These are phyloP conservation scores for Uncinocarpus reesii DNA, from an alignment of 2,329 filamentous ascomycete genomes.

Conservation along the genomic window DNA sequence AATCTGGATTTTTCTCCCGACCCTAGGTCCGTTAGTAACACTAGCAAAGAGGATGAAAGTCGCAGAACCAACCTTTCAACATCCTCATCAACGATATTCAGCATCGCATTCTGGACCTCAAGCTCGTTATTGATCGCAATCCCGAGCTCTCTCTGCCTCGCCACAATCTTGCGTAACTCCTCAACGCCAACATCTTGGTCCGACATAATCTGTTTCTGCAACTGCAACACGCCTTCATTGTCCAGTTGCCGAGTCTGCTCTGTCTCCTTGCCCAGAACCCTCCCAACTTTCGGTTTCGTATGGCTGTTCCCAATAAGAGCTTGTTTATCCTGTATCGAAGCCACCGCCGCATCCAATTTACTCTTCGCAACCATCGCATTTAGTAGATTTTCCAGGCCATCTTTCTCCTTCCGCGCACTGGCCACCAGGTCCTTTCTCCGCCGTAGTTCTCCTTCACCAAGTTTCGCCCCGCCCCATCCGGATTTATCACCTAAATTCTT, in stretches of 20 bases:
- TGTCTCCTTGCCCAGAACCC: slow-evolving; percentile 48
- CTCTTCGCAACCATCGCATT: slow-evolving; percentile 48
- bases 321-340: slow-evolving; percentile 39
- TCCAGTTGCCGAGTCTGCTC: slow-evolving; percentile 53
- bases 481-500: slow-evolving; percentile 29
- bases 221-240: slow-evolving; percentile 53
- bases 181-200: slow-evolving; percentile 53
- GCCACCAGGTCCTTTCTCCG: slow-evolving; percentile 49
- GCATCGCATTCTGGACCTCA: slow-evolving; percentile 50
- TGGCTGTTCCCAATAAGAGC: slow-evolving; percentile 29
- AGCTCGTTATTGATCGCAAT: slow-evolving; percentile 54
- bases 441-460: slow-evolving; percentile 53
- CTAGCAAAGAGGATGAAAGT: not conserved
- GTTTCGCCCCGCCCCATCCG: slow-evolving; percentile 25
- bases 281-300: slow-evolving; percentile 32
- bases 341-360: slow-evolving; percentile 37
- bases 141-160: slow-evolving; percentile 52
- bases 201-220: slow-evolving; percentile 52
- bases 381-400: slow-evolving; percentile 50
- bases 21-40: slow-evolving; percentile 20
- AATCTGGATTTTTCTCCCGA: slow-evolving; percentile 39
- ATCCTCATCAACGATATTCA: slow-evolving; percentile 51
- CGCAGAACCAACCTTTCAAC: slow-evolving; percentile 37
- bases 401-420: slow-evolving; percentile 50
- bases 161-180: slow-evolving; percentile 48